Evolutionary conservation across 1,284 basidiomycete species (phyloP).

Genomic region (Malassezia dermatis): DNA sequence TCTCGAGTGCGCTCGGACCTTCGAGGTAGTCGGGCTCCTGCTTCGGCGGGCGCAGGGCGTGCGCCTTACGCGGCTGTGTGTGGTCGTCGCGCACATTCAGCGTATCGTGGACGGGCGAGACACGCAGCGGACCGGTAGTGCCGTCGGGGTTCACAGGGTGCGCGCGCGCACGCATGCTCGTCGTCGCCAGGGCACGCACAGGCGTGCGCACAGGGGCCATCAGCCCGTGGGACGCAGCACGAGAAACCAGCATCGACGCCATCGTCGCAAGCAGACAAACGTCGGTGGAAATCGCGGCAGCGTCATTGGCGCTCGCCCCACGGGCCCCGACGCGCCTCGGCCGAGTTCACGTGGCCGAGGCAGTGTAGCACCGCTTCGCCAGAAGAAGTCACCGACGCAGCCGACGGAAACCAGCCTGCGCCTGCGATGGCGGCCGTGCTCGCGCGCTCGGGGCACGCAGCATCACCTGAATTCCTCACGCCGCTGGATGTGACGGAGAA

Average conservation of each 20-base stretch:
- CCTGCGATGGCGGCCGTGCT: neutral
- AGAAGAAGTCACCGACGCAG: no score
- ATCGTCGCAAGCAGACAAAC: slow-evolving; percentile 2
- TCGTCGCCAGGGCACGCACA: slow-evolving; percentile 6
- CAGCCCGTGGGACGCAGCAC: slow-evolving; percentile 7
- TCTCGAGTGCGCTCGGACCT: slow-evolving; percentile 64
- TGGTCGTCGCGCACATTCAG: slow-evolving; percentile 13
- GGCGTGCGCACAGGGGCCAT: neutral
- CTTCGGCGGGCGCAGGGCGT: slow-evolving; percentile 9
- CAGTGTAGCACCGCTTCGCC: neutral
- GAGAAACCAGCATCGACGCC: slow-evolving; percentile 10
- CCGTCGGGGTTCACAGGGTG: neutral
- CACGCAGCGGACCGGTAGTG: slow-evolving; percentile 7
- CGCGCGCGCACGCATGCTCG: neutral
- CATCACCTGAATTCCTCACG: neutral
- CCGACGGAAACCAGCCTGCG: no score
- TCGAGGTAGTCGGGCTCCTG: slow-evolving; percentile 50
- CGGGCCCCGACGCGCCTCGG: neutral
- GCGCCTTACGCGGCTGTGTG: neutral
- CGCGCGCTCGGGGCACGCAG: neutral
- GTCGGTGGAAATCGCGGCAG: neutral
- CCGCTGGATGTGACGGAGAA: neutral
- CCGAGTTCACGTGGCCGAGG: neutral
- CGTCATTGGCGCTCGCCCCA: slow-evolving; percentile 1
- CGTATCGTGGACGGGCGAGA: slow-evolving; percentile 17